These are phyloP conservation scores for Fusarium palustre DNA, from an alignment of 2,329 filamentous ascomycete genomes.

Conservation along the genomic window DNA sequence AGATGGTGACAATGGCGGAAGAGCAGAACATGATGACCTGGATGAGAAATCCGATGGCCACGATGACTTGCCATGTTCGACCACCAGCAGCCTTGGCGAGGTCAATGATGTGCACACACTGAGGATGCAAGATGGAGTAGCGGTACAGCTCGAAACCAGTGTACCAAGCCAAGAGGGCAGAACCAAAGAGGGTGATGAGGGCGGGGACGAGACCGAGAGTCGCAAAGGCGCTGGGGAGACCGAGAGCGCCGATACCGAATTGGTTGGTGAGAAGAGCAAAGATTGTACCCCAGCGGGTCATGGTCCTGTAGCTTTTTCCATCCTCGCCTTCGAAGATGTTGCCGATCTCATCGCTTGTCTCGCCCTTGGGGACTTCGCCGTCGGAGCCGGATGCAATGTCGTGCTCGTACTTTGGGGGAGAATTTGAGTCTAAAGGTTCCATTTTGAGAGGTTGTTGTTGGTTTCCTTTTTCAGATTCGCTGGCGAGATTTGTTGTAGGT, in stretches of 20 bases:
- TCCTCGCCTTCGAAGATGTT: conserved; percentile 29
- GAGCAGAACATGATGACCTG: conserved; percentile 30
- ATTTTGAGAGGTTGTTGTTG: background rate
- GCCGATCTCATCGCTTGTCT: conserved; percentile 16
- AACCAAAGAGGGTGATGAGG: background rate
- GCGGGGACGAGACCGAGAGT: conserved; percentile 65
- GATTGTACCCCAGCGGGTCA: conserved; percentile 36
- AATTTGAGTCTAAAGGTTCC: background rate
- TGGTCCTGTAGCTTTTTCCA: conserved; percentile 36
- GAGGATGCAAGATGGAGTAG: conserved; percentile 60
- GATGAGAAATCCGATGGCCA: conserved; percentile 14
- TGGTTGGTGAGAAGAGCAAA: conserved; percentile 42
- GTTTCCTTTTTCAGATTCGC: background rate
- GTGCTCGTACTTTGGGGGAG: conserved; percentile 6
- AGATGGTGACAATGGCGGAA: conserved; percentile 23
- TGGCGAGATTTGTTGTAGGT: conserved; percentile 1
- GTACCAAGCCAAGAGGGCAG: background rate
- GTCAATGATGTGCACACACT: conserved; percentile 75
- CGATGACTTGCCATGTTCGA: conserved; percentile 5
- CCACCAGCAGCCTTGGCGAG: conserved; percentile 66
- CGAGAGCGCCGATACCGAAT: conserved; percentile 61
- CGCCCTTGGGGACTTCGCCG: conserved; percentile 7
- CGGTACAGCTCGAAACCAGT: background rate
- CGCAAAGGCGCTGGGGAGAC: conserved; percentile 75
- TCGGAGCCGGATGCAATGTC: conserved; percentile 13